Percentiles rank a stretch among this genome's conserved stretches.
These are phyloP conservation scores for Pseudocercospora pini-densiflorae DNA, from an alignment of 2,329 filamentous ascomycete genomes.

Conservation along the genomic window DNA sequence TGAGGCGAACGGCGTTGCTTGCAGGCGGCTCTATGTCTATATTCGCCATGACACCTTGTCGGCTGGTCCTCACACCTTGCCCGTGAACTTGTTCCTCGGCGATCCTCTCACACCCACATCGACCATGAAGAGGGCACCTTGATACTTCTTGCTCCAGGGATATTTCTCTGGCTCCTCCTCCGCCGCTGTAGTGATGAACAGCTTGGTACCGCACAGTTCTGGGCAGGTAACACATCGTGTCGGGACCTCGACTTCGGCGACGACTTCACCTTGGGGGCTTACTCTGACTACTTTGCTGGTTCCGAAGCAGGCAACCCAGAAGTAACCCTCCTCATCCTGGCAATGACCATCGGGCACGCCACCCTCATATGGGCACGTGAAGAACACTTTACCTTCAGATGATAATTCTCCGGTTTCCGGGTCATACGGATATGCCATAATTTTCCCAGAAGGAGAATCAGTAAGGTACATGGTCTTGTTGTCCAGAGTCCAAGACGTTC, in stretches of 20 bases:
- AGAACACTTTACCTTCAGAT: constrained; percentile 72
- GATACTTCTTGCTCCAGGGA: constrained; percentile 64
- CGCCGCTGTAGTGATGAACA: constrained; percentile 82
- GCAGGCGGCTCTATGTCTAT: background rate
- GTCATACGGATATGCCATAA: constrained; percentile 78
- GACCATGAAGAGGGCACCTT: constrained; percentile 75
- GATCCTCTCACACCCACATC: constrained; percentile 74
- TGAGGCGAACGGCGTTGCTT: background rate
- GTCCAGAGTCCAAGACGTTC: constrained; percentile 77
- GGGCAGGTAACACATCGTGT: constrained; percentile 82
- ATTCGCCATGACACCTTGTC: background rate
- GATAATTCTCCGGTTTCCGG: constrained; percentile 64
- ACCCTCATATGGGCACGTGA: constrained; percentile 67
- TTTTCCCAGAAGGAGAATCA: constrained; percentile 71
- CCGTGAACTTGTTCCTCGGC: constrained; percentile 66
- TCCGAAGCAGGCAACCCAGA: constrained; percentile 89
- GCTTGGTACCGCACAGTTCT: constrained; percentile 72
- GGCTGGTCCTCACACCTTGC: constrained; percentile 21
- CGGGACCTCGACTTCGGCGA: constrained; percentile 76
- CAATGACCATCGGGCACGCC: constrained; percentile 80
- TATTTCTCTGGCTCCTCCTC: constrained; percentile 67
- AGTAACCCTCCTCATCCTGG: constrained; percentile 79
- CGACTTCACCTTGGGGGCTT: constrained; percentile 68
- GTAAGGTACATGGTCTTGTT: constrained; percentile 80
- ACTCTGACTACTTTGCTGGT: constrained; percentile 77